phyloP scores from a whole-genome alignment of 2,329 filamentous ascomycete species.

The Colletotrichum sp. region DNA sequence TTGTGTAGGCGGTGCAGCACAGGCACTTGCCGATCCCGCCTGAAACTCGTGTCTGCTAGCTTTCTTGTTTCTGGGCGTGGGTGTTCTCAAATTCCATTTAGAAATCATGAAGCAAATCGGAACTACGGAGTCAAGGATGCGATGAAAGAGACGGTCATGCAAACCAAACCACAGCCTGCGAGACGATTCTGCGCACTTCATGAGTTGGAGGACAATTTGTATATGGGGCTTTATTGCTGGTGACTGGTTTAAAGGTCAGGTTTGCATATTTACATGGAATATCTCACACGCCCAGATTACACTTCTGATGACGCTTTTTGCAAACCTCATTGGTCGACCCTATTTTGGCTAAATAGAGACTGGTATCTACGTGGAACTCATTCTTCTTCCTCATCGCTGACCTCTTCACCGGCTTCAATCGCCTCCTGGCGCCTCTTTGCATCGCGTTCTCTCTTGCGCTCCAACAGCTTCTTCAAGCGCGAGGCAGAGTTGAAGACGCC shows the following conservation, averaged over 20 bases:
- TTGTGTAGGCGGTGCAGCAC: not conserved
- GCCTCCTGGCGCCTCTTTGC: constrained; percentile 62
- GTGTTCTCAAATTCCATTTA: not conserved
- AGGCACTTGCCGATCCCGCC: not conserved
- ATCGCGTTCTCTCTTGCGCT: constrained; percentile 70
- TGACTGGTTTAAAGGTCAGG: not conserved
- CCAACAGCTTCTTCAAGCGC: constrained; percentile 79
- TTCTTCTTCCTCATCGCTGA: constrained; percentile 50
- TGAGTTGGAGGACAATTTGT: not conserved
- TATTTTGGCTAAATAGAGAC: not conserved
- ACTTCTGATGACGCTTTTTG: not conserved
- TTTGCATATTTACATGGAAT: not conserved
- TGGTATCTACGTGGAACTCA: constrained; percentile 4
- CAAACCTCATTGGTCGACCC: not conserved
- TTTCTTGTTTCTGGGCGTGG: not conserved
- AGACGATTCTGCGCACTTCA: not conserved
- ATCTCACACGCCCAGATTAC: not conserved
- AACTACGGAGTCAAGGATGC: not conserved
- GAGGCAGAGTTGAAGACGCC: constrained; percentile 92
- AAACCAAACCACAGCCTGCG: not conserved
- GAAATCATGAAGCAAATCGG: not conserved
- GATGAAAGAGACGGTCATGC: not conserved
- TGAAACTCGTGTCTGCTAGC: not conserved
- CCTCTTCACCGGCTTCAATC: constrained; percentile 55
- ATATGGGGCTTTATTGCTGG: not conserved